Conservation (phyloP, 495 filamentous ascomycete species). For the Corynascus novoguineensis region DNA sequence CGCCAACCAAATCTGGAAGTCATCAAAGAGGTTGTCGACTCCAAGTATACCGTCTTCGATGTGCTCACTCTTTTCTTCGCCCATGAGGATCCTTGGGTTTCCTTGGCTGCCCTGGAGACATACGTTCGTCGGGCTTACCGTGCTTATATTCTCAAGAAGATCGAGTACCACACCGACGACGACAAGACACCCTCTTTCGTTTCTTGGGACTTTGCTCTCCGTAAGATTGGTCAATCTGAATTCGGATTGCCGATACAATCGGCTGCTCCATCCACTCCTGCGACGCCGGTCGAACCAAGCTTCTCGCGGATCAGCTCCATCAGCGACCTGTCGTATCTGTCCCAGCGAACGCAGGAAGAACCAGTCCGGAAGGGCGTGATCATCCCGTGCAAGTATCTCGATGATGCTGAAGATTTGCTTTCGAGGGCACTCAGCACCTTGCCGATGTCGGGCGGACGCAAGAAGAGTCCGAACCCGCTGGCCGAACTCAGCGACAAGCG, state of each 20-base stretch:
- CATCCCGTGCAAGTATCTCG: constrained; percentile 84
- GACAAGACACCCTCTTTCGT: constrained; percentile 73
- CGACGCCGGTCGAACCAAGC: constrained; percentile 64
- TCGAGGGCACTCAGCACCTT: constrained; percentile 76
- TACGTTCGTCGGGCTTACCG: constrained; percentile 96
- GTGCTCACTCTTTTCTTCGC: constrained; percentile 91
- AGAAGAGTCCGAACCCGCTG: constrained; percentile 50
- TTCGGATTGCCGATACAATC: constrained; percentile 74
- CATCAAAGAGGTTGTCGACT: constrained; percentile 96
- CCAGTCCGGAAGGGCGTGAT: constrained; percentile 90
- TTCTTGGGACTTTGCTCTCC: constrained; percentile 91
- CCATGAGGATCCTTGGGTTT: constrained; percentile 91
- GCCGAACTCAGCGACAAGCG: constrained; percentile 71
- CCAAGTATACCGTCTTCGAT: constrained; percentile 96
- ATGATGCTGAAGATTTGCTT: constrained; percentile 85
- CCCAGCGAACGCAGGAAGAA: constrained; percentile 61
- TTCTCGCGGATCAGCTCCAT: constrained; percentile 87
- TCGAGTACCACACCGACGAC: constrained; percentile 76
- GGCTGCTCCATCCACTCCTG: constrained; percentile 73
- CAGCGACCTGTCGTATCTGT: constrained; percentile 89
- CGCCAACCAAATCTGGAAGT: constrained; percentile 79
- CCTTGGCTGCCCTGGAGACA: constrained; percentile 86
- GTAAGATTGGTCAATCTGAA: constrained; percentile 85
- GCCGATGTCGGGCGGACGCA: constrained; percentile 47
- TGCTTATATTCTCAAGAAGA: constrained; percentile 81